Conservation (phyloP, 2,329 filamentous ascomycete genomes). For the Pyrenochaeta sp. region DNA sequence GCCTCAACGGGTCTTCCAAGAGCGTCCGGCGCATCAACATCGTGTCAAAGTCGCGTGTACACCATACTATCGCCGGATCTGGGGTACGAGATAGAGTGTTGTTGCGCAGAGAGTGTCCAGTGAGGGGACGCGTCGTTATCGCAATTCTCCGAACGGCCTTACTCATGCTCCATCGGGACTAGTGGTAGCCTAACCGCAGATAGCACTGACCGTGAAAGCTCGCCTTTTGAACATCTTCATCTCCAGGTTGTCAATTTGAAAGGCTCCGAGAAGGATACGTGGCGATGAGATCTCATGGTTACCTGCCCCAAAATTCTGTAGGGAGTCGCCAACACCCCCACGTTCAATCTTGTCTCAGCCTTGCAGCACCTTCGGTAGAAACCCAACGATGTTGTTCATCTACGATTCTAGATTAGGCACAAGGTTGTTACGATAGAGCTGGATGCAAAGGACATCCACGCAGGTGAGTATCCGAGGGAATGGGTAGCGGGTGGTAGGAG, state of each 20-base stretch:
- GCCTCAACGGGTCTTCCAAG: neutral
- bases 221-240: neutral
- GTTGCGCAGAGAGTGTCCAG: slow-evolving; percentile 13
- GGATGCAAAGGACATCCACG: neutral
- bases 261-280: too few species aligned
- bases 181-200: neutral
- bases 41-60: neutral
- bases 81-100: slow-evolving; percentile 1
- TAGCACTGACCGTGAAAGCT: neutral
- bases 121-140: slow-evolving; percentile 25
- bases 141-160: slow-evolving; percentile 8
- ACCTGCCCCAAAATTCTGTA: too few species aligned
- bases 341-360: neutral
- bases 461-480: neutral
- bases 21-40: neutral
- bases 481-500: neutral
- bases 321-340: neutral
- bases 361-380: neutral
- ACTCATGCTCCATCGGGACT: slow-evolving; percentile 6
- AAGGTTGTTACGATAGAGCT: neutral
- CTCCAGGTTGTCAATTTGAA: neutral
- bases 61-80: neutral
- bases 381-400: neutral
- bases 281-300: too few species aligned
- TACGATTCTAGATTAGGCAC: neutral